A percentile compares a stretch with the other conserved stretches of the same genome.
These are phyloP conservation scores for Hordeum marinum DNA, from an alignment of 176 grass and related monocot genomes.

Conservation along the genomic window DNA sequence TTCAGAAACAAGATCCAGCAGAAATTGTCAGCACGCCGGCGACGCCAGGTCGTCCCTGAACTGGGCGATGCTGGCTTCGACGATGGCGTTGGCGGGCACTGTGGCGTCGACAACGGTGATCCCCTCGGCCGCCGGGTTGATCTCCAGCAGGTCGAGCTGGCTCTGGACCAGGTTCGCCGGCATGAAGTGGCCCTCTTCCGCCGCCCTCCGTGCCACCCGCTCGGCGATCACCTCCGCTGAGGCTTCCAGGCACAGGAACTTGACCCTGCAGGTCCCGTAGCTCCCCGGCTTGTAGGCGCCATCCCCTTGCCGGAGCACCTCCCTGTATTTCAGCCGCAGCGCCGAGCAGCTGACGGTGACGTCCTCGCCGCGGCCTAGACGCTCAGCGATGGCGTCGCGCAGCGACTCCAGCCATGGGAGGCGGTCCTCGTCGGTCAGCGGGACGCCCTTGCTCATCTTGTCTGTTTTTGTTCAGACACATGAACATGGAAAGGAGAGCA, in stretches of 20 bases:
- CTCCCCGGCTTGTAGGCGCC: slow-evolving; percentile 19
- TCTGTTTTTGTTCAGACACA: slow-evolving; percentile 25
- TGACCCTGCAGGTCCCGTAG: slow-evolving; percentile 50
- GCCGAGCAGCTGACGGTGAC: slow-evolving; percentile 75
- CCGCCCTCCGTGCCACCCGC: slow-evolving; percentile 44
- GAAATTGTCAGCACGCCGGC: neutral
- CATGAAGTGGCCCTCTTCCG: slow-evolving; percentile 73
- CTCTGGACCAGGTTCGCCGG: slow-evolving; percentile 60
- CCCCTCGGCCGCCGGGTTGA: slow-evolving; percentile 44
- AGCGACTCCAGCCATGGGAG: slow-evolving; percentile 65
- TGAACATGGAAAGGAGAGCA: neutral
- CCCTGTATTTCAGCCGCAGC: slow-evolving; percentile 64
- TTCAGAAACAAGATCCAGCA: neutral
- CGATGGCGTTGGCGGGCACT: slow-evolving; percentile 12
- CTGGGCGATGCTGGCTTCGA: slow-evolving; percentile 30
- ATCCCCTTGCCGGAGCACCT: slow-evolving; percentile 56
- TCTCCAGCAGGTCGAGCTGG: slow-evolving; percentile 76
- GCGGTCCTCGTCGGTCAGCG: slow-evolving; percentile 53
- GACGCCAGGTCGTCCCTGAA: slow-evolving; percentile 34
- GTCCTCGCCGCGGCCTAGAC: slow-evolving; percentile 33
- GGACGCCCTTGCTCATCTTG: slow-evolving; percentile 74
- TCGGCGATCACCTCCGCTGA: slow-evolving; percentile 54
- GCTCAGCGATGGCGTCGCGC: slow-evolving; percentile 28
- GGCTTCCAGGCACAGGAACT: slow-evolving; percentile 74
- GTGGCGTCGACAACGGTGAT: slow-evolving; percentile 47